phyloP scores from a whole-genome alignment of 2,329 filamentous ascomycete genomes.

The Epichloe elymi region DNA sequence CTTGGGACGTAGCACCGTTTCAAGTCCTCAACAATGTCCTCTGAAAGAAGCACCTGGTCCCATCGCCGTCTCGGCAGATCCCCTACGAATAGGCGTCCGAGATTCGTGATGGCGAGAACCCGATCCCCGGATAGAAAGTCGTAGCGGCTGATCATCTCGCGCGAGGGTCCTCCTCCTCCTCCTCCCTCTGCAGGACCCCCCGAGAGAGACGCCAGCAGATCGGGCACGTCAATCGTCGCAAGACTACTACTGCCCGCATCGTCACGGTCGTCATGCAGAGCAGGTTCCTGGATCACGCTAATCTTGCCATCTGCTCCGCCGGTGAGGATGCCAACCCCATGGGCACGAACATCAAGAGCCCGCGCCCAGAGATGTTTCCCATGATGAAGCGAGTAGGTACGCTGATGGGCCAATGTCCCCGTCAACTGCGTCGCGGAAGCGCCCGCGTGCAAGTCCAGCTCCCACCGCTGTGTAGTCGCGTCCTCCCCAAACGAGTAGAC shows the following conservation, averaged over 20 bases:
- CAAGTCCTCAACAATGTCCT: slow-evolving; percentile 23
- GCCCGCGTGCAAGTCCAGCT: background rate
- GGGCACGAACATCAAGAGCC: slow-evolving; percentile 24
- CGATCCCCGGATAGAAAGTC: slow-evolving; percentile 41
- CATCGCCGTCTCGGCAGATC: slow-evolving; percentile 24
- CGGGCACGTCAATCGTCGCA: slow-evolving; percentile 18
- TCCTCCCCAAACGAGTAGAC: slow-evolving; percentile 80
- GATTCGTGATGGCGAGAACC: slow-evolving; percentile 45
- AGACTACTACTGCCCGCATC: slow-evolving; percentile 4
- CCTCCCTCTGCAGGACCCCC: background rate
- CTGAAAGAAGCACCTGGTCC: slow-evolving; percentile 25
- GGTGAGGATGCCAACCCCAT: slow-evolving; percentile 42
- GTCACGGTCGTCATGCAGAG: background rate
- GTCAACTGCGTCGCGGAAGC: background rate
- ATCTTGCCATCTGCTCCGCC: slow-evolving; percentile 77
- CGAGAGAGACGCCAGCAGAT: slow-evolving; percentile 16
- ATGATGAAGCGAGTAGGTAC: slow-evolving; percentile 51
- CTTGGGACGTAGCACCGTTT: slow-evolving; percentile 35
- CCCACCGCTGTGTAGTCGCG: slow-evolving; percentile 63
- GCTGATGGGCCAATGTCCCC: slow-evolving; percentile 34
- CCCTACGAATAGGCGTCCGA: slow-evolving; percentile 44
- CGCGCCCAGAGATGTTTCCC: slow-evolving; percentile 90
- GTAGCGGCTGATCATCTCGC: slow-evolving; percentile 45
- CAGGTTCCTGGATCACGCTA: slow-evolving; percentile 28
- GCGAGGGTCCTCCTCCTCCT: slow-evolving; percentile 2